phyloP scores from a whole-genome alignment of 2,329 filamentous ascomycete genomes.

The Dothiorella sarmentorum region DNA sequence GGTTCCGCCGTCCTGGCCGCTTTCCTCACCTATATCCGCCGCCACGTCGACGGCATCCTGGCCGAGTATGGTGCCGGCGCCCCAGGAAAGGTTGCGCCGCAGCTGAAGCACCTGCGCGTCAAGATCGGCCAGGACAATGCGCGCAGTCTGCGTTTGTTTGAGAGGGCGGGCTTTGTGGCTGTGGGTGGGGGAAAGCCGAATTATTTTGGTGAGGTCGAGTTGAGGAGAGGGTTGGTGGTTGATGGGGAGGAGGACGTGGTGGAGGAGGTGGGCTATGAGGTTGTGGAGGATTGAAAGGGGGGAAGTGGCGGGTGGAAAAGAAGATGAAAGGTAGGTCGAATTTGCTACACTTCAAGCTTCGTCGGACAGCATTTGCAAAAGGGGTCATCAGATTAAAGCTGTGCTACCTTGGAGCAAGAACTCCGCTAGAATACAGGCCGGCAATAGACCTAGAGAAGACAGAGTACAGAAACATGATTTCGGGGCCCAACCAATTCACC shows the following conservation, averaged over 20 bases:
- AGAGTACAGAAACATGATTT: neutral
- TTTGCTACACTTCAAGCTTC: too few species aligned
- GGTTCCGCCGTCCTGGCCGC: constrained; percentile 63
- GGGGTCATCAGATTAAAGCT: constrained; percentile 7
- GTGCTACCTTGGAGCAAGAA: neutral
- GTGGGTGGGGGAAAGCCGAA: constrained; percentile 51
- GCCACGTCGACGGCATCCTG: constrained; percentile 54
- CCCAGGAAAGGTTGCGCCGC: constrained; percentile 28
- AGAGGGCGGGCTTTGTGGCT: constrained; percentile 57
- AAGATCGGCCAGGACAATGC: constrained; percentile 60
- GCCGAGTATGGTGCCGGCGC: constrained; percentile 47
- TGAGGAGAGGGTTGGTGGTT: constrained; percentile 36
- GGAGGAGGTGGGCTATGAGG: neutral
- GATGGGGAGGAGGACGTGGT: neutral
- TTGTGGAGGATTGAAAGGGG: neutral
- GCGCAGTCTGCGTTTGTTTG: constrained; percentile 59
- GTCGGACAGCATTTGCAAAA: too few species aligned
- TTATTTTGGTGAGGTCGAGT: constrained; percentile 67
- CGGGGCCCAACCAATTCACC: neutral
- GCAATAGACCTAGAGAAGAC: neutral
- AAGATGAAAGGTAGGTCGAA: too few species aligned
- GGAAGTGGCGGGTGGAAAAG: neutral
- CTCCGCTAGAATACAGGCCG: neutral
- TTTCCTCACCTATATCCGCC: constrained; percentile 66
- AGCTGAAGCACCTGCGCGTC: constrained; percentile 52